These are phyloP conservation scores for Dryadomyces quercus-mongolicae DNA, from an alignment of 2,329 filamentous ascomycete species.

Conservation along the genomic window DNA sequence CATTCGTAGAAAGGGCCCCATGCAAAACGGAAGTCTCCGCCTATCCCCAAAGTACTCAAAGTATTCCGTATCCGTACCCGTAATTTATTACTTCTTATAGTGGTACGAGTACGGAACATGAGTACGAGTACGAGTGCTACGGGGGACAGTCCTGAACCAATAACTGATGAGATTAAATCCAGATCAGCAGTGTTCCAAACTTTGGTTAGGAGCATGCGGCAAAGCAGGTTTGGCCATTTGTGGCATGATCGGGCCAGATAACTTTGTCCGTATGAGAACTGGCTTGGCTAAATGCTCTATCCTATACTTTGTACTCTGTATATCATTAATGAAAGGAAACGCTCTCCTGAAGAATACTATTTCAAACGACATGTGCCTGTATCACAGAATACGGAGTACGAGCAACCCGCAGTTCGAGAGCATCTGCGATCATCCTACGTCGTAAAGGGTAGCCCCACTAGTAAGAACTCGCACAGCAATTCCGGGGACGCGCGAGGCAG, in stretches of 20 bases:
- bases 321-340: too few relatives aligned
- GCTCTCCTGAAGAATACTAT: neutral
- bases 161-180: neutral
- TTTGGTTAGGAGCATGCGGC: neutral
- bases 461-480: too few relatives aligned
- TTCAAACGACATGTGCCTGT: too few relatives aligned
- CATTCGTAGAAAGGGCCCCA: neutral
- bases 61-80: neutral
- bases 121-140: neutral
- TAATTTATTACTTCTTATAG: neutral
- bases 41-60: neutral
- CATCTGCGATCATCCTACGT: too few relatives aligned
- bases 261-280: neutral
- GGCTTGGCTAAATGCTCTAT: neutral
- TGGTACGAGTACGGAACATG: neutral
- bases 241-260: neutral
- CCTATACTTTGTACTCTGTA: too few relatives aligned
- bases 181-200: constrained; percentile 1
- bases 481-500: too few relatives aligned
- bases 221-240: neutral
- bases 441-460: too few relatives aligned
- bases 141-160: neutral
- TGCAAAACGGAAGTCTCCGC: neutral
- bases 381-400: too few relatives aligned
- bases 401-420: too few relatives aligned